Conservation (phyloP, 2,329 filamentous ascomycete species). For the Elsinoe arachidis region DNA sequence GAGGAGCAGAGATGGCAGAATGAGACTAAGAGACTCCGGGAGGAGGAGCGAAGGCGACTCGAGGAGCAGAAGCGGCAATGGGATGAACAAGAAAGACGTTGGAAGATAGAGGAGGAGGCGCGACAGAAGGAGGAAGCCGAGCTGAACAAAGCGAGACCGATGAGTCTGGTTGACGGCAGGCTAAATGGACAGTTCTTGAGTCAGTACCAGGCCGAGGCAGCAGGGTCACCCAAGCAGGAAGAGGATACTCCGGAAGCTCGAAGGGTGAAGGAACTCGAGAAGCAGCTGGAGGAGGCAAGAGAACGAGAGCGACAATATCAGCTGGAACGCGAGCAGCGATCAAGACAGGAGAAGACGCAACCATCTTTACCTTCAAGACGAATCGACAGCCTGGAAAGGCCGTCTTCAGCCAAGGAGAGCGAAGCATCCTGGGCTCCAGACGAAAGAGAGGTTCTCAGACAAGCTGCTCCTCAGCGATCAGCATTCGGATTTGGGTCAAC, state of each 20-base stretch:
- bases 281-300: conserved; percentile 58
- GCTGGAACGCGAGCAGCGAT: conserved; percentile 47
- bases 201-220: conserved; percentile 66
- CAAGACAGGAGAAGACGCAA: conserved; percentile 30
- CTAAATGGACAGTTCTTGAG: conserved; percentile 78
- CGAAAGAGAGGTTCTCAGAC: conserved; percentile 54
- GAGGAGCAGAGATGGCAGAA: conserved; percentile 62
- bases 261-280: conserved; percentile 73
- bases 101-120: conserved; percentile 67
- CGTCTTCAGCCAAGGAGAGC: conserved; percentile 38
- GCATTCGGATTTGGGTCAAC: conserved; percentile 21
- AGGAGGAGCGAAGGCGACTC: conserved; percentile 50
- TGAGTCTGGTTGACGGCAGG: conserved; percentile 46
- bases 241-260: conserved; percentile 48
- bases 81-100: conserved; percentile 68
- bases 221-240: conserved; percentile 30
- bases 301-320: conserved; percentile 59
- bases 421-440: conserved; percentile 58
- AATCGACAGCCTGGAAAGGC: conserved; percentile 8
- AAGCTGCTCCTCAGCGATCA: conserved; percentile 31
- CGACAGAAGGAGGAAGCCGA: conserved; percentile 65
- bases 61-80: conserved; percentile 64
- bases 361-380: conserved; percentile 19
- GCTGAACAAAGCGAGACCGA: conserved; percentile 46
- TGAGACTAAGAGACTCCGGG: conserved; percentile 51